A percentile compares a stretch with the other conserved stretches of the same genome.
These are phyloP conservation scores for Ganoderma lingzhi DNA, from an alignment of 1,284 basidiomycete genomes.

Conservation along the genomic window DNA sequence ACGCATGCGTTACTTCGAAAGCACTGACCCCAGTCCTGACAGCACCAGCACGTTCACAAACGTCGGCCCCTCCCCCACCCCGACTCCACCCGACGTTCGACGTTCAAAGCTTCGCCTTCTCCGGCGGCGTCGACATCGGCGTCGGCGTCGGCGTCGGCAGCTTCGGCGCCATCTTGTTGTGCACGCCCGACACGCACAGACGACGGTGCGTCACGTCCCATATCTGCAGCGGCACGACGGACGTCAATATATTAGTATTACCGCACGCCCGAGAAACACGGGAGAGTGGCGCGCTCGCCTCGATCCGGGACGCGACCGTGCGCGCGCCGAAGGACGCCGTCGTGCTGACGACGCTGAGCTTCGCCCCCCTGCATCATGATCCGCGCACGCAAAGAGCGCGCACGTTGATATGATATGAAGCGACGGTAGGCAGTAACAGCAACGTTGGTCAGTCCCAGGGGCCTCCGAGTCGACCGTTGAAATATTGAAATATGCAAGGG, in stretches of 20 bases:
- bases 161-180: slow-evolving; percentile 43
- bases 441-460: no score
- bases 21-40: no score
- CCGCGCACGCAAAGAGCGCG: no score
- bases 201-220: slow-evolving; percentile 42
- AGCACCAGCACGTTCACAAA: no score
- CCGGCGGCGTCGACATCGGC: slow-evolving; percentile 28
- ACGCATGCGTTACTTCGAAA: no score
- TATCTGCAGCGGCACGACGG: slow-evolving; percentile 32
- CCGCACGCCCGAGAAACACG: slow-evolving; percentile 3
- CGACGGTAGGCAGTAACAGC: no score
- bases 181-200: slow-evolving; percentile 54
- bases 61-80: no score
- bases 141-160: slow-evolving; percentile 5
- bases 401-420: no score
- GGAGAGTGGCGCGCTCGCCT: slow-evolving; percentile 11
- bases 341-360: slow-evolving; percentile 20
- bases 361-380: slow-evolving; percentile 13
- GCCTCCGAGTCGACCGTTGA: no score
- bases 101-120: background rate
- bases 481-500: no score
- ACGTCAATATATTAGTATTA: no score
- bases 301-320: slow-evolving; percentile 2
- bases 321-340: slow-evolving; percentile 17
- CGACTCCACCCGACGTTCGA: no score